These are phyloP conservation scores for Beauveria scarabaeidicola DNA, from an alignment of 2,329 filamentous ascomycete genomes.

Conservation along the genomic window DNA sequence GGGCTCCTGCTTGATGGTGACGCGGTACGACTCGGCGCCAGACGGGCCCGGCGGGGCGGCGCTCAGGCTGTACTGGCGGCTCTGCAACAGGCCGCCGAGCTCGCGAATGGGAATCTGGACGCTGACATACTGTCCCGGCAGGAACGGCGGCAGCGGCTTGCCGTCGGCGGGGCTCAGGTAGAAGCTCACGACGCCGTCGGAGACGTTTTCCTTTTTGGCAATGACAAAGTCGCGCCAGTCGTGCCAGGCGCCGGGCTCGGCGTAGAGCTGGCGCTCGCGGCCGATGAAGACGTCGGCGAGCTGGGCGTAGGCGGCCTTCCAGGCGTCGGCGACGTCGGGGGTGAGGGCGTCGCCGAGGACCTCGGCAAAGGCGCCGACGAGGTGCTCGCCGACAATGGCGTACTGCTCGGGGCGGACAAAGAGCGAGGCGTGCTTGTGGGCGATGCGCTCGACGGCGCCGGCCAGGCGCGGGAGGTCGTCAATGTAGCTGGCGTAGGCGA, in stretches of 20 bases:
- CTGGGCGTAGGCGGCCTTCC: constrained; percentile 62
- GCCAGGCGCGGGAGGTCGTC: constrained; percentile 56
- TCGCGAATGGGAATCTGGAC: constrained; percentile 53
- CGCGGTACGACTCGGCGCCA: constrained; percentile 45
- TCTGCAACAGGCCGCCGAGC: constrained; percentile 53
- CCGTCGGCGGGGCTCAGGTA: constrained; percentile 58
- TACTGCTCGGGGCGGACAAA: constrained; percentile 63
- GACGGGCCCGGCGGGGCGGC: constrained; percentile 33
- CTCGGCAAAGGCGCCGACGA: constrained; percentile 58
- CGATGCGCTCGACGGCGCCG: constrained; percentile 56
- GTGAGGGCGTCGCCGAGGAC: constrained; percentile 63
- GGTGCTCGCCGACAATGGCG: constrained; percentile 57
- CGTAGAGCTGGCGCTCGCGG: constrained; percentile 55
- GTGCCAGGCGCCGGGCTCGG: constrained; percentile 34
- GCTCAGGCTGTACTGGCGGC: constrained; percentile 67
- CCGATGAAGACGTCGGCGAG: constrained; percentile 63
- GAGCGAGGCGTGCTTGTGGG: constrained; percentile 68
- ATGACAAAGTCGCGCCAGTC: constrained; percentile 48
- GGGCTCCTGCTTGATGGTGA: constrained; percentile 61
- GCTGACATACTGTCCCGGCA: constrained; percentile 67
- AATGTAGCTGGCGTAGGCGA: constrained; percentile 65
- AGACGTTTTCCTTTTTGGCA: constrained; percentile 52
- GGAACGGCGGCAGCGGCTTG: constrained; percentile 47
- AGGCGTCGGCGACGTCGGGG: constrained; percentile 57
- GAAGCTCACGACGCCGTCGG: constrained; percentile 55